Base-by-base conservation (phyloP, 768 basidiomycete species). In the Rhodotorula diobovata region DNA sequence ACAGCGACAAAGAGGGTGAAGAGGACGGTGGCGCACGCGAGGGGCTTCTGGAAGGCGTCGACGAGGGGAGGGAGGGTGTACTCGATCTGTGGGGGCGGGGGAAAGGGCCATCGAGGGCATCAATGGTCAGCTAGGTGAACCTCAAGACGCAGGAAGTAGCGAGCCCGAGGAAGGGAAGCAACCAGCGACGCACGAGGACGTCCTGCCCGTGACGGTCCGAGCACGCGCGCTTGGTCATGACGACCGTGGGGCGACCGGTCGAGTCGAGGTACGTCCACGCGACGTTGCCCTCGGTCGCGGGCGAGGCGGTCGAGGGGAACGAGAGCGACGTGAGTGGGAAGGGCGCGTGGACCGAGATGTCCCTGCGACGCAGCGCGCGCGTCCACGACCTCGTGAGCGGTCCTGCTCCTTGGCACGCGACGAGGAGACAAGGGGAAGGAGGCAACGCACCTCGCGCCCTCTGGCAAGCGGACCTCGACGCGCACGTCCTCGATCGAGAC, bases 201-300 rank as follows among this genome's bases (percentile, higher is more conserved):
- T 84, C 83, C 68, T 87, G 87, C 23, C 85, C 85, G 79, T 98
- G 94, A 74, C 85, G 87, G 78, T 90, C 86, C 0, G 91, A 93
- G 70, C 92, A 82, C 67, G 88, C 81, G 63, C 85, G 82, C 82
- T 93, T 95, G 65, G 83, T 80, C 75, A 98, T 83, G 11, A 85
- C 86, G 68, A 97, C 81, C 12, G 85, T 84, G 16, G 93, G 93
- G 37, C 94, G 88, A 41, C 96, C 96, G 53, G 84, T 85, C 48
- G 93, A 91, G 80, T 99, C 96, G 39, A 99, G 87, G 81, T 95
- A 98, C 10, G 91, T 91, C 71, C 74, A 71, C 85, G 85, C 76
- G 92, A 71, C 56, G 14, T 89, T 28, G 84, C 89, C n/a, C 85
- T 86, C 64, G 28, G 50, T 39, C 18, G 45, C 21, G 18, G 28